Conservation (phyloP, 768 basidiomycete species). For the Megacollybia marginata region DNA sequence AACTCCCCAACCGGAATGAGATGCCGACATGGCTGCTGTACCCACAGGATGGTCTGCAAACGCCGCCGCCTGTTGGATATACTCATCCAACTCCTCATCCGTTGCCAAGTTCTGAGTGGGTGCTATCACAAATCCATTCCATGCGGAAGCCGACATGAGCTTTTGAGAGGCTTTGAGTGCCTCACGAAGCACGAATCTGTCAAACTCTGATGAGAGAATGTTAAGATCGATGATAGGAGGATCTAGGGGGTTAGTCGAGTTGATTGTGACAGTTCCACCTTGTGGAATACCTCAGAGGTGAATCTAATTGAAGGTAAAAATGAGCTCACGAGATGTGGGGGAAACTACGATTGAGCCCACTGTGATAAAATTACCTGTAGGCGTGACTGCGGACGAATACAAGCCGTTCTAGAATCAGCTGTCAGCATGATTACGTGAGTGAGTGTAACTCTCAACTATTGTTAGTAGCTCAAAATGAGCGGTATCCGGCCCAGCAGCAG, state of each 20-base stretch:
- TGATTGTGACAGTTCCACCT: slow-evolving; percentile 22
- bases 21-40: slow-evolving; percentile 15
- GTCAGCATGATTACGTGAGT: not conserved
- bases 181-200: slow-evolving; percentile 10
- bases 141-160: slow-evolving; percentile 9
- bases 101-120: slow-evolving; percentile 1
- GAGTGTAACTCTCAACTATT: not conserved
- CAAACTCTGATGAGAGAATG: slow-evolving; percentile 20
- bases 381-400: not conserved
- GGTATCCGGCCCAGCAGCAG: slow-evolving; percentile 13
- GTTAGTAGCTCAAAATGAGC: slow-evolving; percentile 14
- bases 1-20: slow-evolving; percentile 13
- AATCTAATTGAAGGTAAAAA: not conserved
- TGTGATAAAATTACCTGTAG: slow-evolving; percentile 5
- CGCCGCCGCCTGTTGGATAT: slow-evolving; percentile 1
- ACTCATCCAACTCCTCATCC: slow-evolving; percentile 12
- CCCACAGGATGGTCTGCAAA: slow-evolving; percentile 15
- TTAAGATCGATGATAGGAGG: slow-evolving; percentile 37
- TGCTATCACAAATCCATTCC: slow-evolving; percentile 10
- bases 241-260: slow-evolving; percentile 30
- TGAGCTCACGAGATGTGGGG: slow-evolving; percentile 12
- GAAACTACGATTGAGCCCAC: slow-evolving; percentile 8
- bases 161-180: slow-evolving; percentile 9
- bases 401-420: not conserved
- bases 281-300: not conserved